Evolutionary conservation across 345 rosid genomes (phyloP), one percentile per base, ranked within the genome.

Genomic region (Eucalyptus regnans): DNA sequence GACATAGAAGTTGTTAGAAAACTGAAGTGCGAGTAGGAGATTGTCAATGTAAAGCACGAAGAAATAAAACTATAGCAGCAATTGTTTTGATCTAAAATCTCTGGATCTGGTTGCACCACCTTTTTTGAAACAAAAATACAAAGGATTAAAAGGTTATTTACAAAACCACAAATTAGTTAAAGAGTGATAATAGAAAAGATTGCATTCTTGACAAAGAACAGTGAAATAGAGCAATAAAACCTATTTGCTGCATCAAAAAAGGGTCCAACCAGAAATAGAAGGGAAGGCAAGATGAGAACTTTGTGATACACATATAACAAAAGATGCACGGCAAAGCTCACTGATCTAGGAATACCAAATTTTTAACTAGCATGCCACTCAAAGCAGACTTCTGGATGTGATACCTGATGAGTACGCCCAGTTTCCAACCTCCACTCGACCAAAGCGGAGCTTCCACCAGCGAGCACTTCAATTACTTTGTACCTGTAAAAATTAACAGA

Each of bases 361-460:
- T 76, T 23, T 76, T 76, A 23, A 37, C 22, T 20, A 76, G 22
- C 27, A 76, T 20, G 87, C 87, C 31, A 86, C 22, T 86, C 41
- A 86, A 86, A 86, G 43, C 41, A 31, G 25, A n/a, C 20, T 86
- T 86, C 13, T 12, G 17, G 9, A 17, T 48, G 54, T 33, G 18
- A 89, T 96, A 96, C 99, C 98, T 98, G 99, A 91, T 98, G 99
- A 17, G 99, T 98, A 64, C 99, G 99, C 37, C 99, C 99, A 23
- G 99, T 98, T 93, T 97, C 99, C 46, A 98, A 89, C 90, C 98
- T 95, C 99, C 99, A 98, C 79, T 97, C 97, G n/a, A 97, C 99
- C 91, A 98, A 89, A 62, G 99, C 96, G 13, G 94, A 95, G 88
- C 94, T 96, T 79, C 99, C 98, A 80, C 92, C 95, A 76, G 96